Base-by-base conservation (phyloP, 2,329 filamentous ascomycete genomes). In the Ceratocystis albifundus region DNA sequence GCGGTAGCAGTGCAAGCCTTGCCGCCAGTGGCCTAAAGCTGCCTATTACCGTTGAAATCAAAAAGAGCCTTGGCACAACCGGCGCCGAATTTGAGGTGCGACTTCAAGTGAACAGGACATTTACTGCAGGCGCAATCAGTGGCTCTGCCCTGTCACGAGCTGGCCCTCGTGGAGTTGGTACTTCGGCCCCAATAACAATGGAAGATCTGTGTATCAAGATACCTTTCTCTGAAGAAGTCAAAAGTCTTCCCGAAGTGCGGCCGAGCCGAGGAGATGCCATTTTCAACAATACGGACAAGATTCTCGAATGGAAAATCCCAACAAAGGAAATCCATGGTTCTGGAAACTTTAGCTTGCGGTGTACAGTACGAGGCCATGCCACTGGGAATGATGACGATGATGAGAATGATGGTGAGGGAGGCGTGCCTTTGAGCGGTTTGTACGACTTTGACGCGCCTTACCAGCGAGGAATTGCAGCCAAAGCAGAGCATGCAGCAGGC, bases 81-180 rank as follows among this genome's bases (percentile, higher is more conserved):
- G 91, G 89, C 1, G 84, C 87, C 4, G 94, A 97, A 66, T 97
- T 99, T 71, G 92, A 97, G 74, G 89, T 96, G 61, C 83, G 89
- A 63, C 75, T 96, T 28, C 84, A 85, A 68, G 81, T 90, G 50
- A 86, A 86, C 72, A 88, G 82, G 71, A 80, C 87, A 32, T 87
- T 89, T 69, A 72, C 78, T 70, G 68, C 74, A 69, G 69, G 75
- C 48, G 15, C 30, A 12, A 48, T 8, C 46, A 59, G 20, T 8
- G 74, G 77, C 22, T 73, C 79, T 69, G 75, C 79, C 61, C 22
- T 32, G n/a, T 62, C 64, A 32, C 20, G 65, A 45, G 36, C 61
- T 5, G 44, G 67, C 36, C 76, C 76, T 65, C 76, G 75, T 10
- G 84, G 84, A 12, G 84, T 78, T 2, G 81, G 84, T 6, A 80